A percentile compares a stretch with the other conserved stretches of the same genome.
phyloP scores from a whole-genome alignment of 306 rosid species.

The Glycine tomentella region DNA sequence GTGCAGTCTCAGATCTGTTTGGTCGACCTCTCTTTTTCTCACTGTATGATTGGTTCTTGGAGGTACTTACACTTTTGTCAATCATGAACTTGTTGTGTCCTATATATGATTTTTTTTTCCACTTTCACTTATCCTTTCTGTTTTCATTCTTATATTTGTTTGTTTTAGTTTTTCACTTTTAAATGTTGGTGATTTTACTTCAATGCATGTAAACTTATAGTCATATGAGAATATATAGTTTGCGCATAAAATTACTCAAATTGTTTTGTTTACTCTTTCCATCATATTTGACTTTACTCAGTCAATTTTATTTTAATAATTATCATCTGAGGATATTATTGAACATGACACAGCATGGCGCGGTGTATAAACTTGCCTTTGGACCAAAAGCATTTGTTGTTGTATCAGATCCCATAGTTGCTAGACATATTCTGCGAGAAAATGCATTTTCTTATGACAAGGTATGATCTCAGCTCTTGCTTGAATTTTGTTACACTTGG shows the following conservation, averaged over 20 bases:
- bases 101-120: background rate
- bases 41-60: conserved; percentile 90
- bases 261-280: background rate
- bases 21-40: conserved; percentile 87
- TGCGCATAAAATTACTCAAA: conserved; percentile 11
- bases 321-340: conserved; percentile 49
- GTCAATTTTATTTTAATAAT: conserved; percentile 38
- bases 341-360: conserved; percentile 77
- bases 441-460: conserved; percentile 93
- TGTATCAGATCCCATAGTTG: conserved; percentile 92
- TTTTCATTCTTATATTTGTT: background rate
- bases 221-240: background rate
- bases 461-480: conserved; percentile 58
- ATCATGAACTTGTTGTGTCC: background rate
- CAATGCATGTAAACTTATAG: background rate
- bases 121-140: background rate
- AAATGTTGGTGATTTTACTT: background rate
- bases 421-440: conserved; percentile 92
- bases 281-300: conserved; percentile 25
- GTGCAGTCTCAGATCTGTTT: conserved; percentile 95
- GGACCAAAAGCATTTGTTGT: conserved; percentile 98
- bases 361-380: conserved; percentile 94
- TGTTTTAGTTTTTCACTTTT: conserved; percentile 24
- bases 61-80: conserved; percentile 59
- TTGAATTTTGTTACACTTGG: conserved; percentile 35